Evolutionary conservation across 345 rosid species (phyloP).

Genomic region (Combretum micranthum): DNA sequence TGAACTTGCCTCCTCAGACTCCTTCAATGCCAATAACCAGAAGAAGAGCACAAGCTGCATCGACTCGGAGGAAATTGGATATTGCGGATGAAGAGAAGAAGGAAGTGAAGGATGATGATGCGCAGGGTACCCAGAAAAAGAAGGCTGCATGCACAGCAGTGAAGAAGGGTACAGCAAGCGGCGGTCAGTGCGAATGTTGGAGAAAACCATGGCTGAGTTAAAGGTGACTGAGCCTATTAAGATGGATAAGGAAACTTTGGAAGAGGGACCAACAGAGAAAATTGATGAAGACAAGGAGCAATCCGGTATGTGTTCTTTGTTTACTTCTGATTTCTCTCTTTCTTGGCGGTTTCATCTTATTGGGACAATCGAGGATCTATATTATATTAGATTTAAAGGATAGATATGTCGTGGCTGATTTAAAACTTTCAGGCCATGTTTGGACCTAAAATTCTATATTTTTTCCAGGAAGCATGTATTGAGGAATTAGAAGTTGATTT

Average conservation of each 20-base stretch:
- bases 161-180: conserved; percentile 56
- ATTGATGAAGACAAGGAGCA: conserved; percentile 14
- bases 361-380: no score
- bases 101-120: not conserved
- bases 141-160: conserved; percentile 10
- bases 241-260: conserved; percentile 17
- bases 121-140: conserved; percentile 13
- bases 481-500: no score
- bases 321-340: no score
- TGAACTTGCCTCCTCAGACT: conserved; percentile 16
- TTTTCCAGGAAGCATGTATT: not conserved
- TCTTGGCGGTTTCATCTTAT: not conserved
- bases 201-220: conserved; percentile 47
- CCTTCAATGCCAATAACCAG: conserved; percentile 27
- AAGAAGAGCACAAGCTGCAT: conserved; percentile 29
- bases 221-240: conserved; percentile 33
- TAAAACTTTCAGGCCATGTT: not conserved
- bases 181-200: conserved; percentile 59
- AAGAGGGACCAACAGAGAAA: conserved; percentile 8
- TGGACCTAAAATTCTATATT: not conserved
- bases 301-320: conserved; percentile 24
- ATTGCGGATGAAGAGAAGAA: conserved; percentile 8
- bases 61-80: conserved; percentile 14
- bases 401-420: no score
- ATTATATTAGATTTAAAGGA: not conserved